A percentile compares a stretch with the other conserved stretches of the same genome.
Evolutionary conservation across 495 filamentous ascomycete species (phyloP).

Genomic region (Cenococcum geophilum): DNA sequence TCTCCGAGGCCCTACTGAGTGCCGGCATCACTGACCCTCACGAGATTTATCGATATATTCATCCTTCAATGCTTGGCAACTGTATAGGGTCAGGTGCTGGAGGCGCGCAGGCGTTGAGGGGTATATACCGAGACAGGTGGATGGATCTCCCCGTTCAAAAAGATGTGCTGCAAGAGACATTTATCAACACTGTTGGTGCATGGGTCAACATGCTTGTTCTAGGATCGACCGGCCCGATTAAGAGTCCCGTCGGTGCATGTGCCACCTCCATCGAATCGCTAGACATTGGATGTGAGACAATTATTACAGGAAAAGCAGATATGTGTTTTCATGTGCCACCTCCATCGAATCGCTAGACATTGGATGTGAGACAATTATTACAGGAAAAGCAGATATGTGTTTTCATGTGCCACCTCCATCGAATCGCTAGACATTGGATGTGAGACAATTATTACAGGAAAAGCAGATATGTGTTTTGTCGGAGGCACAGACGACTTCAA

Average conservation of each 20-base stretch:
- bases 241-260: conserved; percentile 29
- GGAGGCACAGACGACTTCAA: conserved; percentile 29
- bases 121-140: conserved; percentile 24
- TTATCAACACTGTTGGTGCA: conserved; percentile 27
- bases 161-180: conserved; percentile 29
- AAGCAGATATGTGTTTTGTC: conserved; percentile 25
- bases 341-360: no score
- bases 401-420: no score
- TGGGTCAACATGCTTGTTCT: conserved; percentile 34
- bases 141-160: conserved; percentile 19
- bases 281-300: no score
- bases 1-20: conserved; percentile 23
- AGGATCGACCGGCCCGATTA: conserved; percentile 26
- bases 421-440: conserved; percentile 20
- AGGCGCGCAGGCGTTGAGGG: conserved; percentile 8
- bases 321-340: no score
- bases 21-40: conserved; percentile 28
- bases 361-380: no score
- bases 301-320: no score
- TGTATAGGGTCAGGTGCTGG: conserved; percentile 28
- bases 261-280: conserved; percentile 30
- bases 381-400: no score
- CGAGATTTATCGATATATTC: conserved; percentile 29
- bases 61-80: conserved; percentile 29
- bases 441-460: conserved; percentile 21